Evolutionary conservation across 192 early-diverging fungal genomes (phyloP).

Genomic region (Linnemannia exigua): DNA sequence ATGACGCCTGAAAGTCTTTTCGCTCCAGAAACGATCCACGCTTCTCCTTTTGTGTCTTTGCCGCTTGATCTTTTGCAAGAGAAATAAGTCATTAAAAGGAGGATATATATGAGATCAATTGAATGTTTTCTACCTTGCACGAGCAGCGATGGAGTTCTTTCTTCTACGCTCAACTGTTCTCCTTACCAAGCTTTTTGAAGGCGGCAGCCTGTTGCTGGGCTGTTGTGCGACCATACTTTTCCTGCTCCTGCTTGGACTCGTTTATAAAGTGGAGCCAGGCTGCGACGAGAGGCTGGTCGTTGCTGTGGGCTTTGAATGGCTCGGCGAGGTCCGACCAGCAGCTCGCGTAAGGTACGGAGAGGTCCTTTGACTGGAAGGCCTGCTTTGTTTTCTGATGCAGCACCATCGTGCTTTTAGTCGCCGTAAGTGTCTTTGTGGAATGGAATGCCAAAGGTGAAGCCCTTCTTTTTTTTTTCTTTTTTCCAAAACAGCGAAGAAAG

Average conservation of each 20-base stretch:
- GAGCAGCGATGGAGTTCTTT: background rate
- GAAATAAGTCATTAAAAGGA: too few relatives aligned
- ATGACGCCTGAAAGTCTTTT: constrained; percentile 48
- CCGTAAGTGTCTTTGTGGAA: background rate
- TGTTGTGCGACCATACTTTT: constrained; percentile 46
- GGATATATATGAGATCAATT: background rate
- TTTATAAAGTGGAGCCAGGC: constrained; percentile 43
- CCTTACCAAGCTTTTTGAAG: constrained; percentile 53
- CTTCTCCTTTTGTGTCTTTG: constrained; percentile 38
- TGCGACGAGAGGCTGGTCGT: constrained; percentile 32
- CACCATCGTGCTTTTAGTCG: constrained; percentile 36
- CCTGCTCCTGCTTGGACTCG: constrained; percentile 50
- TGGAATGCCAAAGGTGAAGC: background rate
- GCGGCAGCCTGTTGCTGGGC: constrained; percentile 49
- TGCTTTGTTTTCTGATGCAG: constrained; percentile 58
- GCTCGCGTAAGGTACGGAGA: constrained; percentile 41
- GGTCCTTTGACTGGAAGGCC: constrained; percentile 56
- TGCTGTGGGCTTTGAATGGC: constrained; percentile 5
- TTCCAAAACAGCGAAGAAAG: background rate
- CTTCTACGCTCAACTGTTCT: background rate
- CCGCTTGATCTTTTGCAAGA: constrained; percentile 47
- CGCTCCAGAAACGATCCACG: constrained; percentile 23
- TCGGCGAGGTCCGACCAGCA: constrained; percentile 35
- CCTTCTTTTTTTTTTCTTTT: background rate
- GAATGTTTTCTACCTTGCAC: too few relatives aligned